These are phyloP conservation scores for Cantharellus anzutake DNA, from an alignment of 768 basidiomycete species.

Conservation along the genomic window DNA sequence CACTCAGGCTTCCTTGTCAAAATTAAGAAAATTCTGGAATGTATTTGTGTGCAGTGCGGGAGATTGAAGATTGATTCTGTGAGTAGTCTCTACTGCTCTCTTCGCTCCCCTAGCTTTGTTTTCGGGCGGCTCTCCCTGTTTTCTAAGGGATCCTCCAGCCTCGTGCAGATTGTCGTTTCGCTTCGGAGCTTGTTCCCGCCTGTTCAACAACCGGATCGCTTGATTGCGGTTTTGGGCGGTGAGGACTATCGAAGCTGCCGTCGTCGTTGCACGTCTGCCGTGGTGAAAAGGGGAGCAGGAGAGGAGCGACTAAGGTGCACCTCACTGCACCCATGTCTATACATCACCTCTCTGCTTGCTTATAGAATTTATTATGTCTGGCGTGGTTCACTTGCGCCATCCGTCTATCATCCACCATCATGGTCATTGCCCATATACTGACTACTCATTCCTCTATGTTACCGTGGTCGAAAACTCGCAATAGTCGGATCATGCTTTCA, in stretches of 20 bases:
- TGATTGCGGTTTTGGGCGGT: background rate
- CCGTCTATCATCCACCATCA: too few species aligned
- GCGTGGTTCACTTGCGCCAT: too few species aligned
- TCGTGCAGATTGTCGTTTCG: conserved; percentile 12
- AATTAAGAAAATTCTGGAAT: conserved; percentile 99
- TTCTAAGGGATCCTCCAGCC: conserved; percentile 81
- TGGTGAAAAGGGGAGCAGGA: conserved; percentile 96
- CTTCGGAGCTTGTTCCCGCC: conserved; percentile 13
- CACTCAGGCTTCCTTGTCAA: conserved; percentile 79
- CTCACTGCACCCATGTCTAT: background rate
- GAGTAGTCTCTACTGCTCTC: conserved; percentile 75
- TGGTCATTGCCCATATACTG: too few species aligned
- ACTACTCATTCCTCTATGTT: background rate
- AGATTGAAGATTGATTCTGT: conserved; percentile 94
- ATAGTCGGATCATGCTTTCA: conserved; percentile 70
- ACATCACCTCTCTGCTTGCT: background rate
- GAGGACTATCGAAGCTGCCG: conserved; percentile 32
- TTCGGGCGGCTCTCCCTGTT: conserved; percentile 95
- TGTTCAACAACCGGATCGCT: background rate
- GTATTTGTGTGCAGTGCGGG: conserved; percentile 96
- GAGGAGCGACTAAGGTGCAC: conserved; percentile 32
- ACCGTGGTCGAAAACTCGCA: background rate
- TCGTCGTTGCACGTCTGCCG: conserved; percentile 26
- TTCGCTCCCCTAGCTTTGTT: conserved; percentile 83
- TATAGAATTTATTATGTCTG: background rate